Evolutionary conservation across 345 rosid species (phyloP).

Genomic region (Cardamine resedifolia): DNA sequence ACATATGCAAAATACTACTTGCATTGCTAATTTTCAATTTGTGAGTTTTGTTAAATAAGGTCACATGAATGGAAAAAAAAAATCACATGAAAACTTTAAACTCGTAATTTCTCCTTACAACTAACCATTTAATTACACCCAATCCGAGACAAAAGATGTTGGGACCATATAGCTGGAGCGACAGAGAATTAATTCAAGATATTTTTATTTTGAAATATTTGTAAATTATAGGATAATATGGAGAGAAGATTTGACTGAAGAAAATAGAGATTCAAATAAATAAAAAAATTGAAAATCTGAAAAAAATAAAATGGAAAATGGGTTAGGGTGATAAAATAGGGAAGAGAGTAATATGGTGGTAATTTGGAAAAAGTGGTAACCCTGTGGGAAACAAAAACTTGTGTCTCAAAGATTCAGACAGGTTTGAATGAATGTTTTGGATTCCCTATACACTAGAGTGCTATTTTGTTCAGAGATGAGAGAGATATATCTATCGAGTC

Average conservation of each 20-base stretch:
- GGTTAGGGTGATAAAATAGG: slow-evolving; percentile 21
- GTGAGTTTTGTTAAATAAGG: background rate
- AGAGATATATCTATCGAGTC: slow-evolving; percentile 27
- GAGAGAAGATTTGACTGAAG: background rate
- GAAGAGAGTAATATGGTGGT: slow-evolving; percentile 33
- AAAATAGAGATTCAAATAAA: background rate
- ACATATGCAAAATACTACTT: slow-evolving; percentile 2
- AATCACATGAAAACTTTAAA: slow-evolving; percentile 12
- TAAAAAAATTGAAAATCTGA: background rate
- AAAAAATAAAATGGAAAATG: background rate
- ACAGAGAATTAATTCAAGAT: slow-evolving; percentile 23
- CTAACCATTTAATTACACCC: slow-evolving; percentile 28
- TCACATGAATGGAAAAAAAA: background rate
- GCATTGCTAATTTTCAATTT: background rate
- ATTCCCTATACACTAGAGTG: slow-evolving; percentile 36
- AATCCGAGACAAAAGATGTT: slow-evolving; percentile 28
- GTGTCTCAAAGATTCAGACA: slow-evolving; percentile 54
- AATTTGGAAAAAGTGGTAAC: slow-evolving; percentile 28
- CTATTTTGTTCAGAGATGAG: slow-evolving; percentile 34
- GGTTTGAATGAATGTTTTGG: slow-evolving; percentile 44
- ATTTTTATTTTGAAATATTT: background rate
- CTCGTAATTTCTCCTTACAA: slow-evolving; percentile 1
- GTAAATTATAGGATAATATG: background rate
- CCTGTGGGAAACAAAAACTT: slow-evolving; percentile 36
- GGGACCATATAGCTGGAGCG: slow-evolving; percentile 44